phyloP scores from a whole-genome alignment of 108 stramenopile genomes.

The Fragilariopsis cylindrus region DNA sequence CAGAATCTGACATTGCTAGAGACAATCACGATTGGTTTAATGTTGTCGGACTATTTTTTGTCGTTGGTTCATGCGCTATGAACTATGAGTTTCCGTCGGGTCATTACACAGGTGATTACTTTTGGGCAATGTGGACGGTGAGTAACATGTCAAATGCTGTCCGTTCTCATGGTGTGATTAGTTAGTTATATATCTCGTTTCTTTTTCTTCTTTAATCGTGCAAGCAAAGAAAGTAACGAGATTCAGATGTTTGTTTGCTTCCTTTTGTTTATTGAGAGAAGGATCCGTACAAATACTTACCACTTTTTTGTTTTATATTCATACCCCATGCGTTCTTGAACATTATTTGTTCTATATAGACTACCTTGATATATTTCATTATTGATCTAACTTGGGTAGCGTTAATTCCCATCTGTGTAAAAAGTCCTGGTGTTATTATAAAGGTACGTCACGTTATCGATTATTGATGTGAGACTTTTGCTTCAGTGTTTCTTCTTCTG shows the following conservation, averaged over 20 bases:
- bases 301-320: neutral
- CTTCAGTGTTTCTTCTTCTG: no score
- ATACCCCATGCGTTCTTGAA: neutral
- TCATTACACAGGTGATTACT: conserved; percentile 29
- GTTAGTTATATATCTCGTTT: no score
- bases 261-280: conserved; percentile 6
- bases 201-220: no score
- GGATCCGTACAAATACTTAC: neutral
- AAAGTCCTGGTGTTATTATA: conserved; percentile 53
- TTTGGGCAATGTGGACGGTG: conserved; percentile 46
- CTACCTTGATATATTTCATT: conserved; percentile 68
- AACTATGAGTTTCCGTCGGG: conserved; percentile 14
- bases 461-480: no score
- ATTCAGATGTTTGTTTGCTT: neutral
- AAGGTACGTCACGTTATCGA: conserved; percentile 21
- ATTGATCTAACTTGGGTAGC: conserved; percentile 68
- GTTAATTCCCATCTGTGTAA: conserved; percentile 60
- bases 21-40: conserved; percentile 79
- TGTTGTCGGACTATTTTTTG: conserved; percentile 55
- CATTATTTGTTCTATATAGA: conserved; percentile 15
- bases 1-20: conserved; percentile 58
- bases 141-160: neutral
- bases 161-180: no score
- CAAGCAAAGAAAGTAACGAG: no score
- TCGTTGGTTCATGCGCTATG: conserved; percentile 1